Evolutionary conservation across 768 basidiomycete species (phyloP), one percentile per base, ranked within the genome.

Genomic region (Boletus speciosus): DNA sequence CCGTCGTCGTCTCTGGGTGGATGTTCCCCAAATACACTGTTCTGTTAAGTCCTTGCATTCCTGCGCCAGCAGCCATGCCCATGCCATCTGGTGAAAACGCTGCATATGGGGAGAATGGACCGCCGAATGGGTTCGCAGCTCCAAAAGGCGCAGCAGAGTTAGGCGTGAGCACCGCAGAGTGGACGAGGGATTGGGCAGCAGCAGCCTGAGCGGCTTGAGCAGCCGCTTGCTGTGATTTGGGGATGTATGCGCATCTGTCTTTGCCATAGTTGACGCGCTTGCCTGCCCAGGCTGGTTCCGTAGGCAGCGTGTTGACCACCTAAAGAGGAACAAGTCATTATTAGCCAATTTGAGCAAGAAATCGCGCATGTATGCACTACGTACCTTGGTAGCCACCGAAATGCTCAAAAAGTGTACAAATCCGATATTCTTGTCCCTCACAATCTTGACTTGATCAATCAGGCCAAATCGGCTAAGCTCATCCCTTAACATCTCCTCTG

Each of bases 371-470:
- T 27, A 55, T 9, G 36, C 29, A 16, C 1, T 16, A 72, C 79
- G 9, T 50, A 93, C 93, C 89, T 98, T 98, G 60, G 90, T 95
- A 15, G 97, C 97, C 39, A 91, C 84, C 21, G 89, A 81, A 69
- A 99, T 97, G 70, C 90, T 93, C 66, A 99, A 76, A 78, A 98
- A 98, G 73, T 99, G 97, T 19, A 99, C 94, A 69, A 99, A 99
- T 3, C 95, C 97, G 54, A 98, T 98, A 66, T 97, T 97, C 81
- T 98, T 98, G 77, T 99, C 97, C 57, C 96, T 76, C 48, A 98
- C 97, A 66, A 99, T 98, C 82, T 99, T 99, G 69, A 99, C 95
- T 70, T 98, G 96, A 73, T 99, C 97, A 64, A 99, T 98, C 29
- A 96, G 78, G 21, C 97, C 97, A 66, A 96, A 99, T 40, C 89